phyloP scores from a whole-genome alignment of 2,329 filamentous ascomycete species.

The Exophiala phaeomuriformis region DNA sequence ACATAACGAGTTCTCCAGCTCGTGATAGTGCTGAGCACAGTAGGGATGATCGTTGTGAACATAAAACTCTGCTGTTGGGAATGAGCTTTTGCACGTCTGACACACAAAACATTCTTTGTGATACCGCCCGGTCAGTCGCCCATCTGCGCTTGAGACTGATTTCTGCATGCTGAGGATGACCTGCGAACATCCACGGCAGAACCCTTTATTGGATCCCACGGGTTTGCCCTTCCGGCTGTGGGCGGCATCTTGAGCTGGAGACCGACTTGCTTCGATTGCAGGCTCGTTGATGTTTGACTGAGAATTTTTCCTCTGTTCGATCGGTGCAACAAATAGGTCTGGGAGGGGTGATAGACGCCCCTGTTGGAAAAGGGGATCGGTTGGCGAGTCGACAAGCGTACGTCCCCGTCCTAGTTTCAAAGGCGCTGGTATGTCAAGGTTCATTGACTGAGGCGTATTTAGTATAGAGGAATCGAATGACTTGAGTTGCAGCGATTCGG shows the following conservation, averaged over 20 bases:
- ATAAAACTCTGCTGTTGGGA: slow-evolving; percentile 85
- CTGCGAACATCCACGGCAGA: slow-evolving; percentile 73
- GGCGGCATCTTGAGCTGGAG: neutral
- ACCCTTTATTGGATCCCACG: slow-evolving; percentile 48
- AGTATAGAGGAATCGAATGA: slow-evolving; percentile 24
- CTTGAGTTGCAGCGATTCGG: slow-evolving; percentile 26
- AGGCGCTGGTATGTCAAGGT: slow-evolving; percentile 29
- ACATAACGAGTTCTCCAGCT: slow-evolving; percentile 81
- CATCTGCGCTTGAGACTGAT: slow-evolving; percentile 88
- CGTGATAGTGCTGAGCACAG: slow-evolving; percentile 87
- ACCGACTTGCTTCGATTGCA: neutral
- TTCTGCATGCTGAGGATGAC: slow-evolving; percentile 66
- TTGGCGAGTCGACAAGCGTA: slow-evolving; percentile 39
- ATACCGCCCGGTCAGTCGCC: slow-evolving; percentile 83
- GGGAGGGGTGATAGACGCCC: slow-evolving; percentile 35
- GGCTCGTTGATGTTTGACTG: slow-evolving; percentile 13
- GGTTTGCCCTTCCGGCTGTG: slow-evolving; percentile 5
- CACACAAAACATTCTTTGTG: slow-evolving; percentile 95
- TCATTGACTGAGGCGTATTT: slow-evolving; percentile 35
- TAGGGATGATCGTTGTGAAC: slow-evolving; percentile 81
- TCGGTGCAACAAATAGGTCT: slow-evolving; percentile 5
- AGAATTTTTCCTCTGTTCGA: slow-evolving; percentile 12
- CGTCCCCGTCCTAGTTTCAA: slow-evolving; percentile 11
- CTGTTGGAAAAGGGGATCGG: slow-evolving; percentile 40
- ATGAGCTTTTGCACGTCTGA: slow-evolving; percentile 70